Base-by-base conservation (phyloP, 305 asterid species). In the Solanum chacoense region DNA sequence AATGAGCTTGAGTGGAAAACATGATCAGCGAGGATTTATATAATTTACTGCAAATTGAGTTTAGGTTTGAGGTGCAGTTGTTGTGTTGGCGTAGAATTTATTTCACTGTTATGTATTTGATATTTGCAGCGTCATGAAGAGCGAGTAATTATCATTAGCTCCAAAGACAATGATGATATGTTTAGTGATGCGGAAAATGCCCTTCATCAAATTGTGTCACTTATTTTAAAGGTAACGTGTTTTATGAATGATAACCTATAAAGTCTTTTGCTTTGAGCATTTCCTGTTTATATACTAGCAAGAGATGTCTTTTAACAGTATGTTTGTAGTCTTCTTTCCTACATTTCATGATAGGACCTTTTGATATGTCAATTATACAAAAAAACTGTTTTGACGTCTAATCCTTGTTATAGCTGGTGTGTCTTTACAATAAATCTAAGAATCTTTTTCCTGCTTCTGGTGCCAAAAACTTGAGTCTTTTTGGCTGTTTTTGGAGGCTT, bases 181-280 rank as follows among this genome's bases (percentile, higher is more conserved):
- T 94, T 93, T 89, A 95, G 95, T 88, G 99, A 97, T 90, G 98
- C 99, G 18, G 99, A 97, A 91, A 92, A 93, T 90, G 99, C 99
- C 67, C 99, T 97, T 92, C 99, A 94, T 91, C 98, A 94, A 90
- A 94, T 97, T 83, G 97, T 95, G 89, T 93, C 91, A 89, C 91
- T 96, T 91, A 94, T 96, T 78, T 98, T 97, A 87, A 92, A 93
- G 99, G 99, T 95, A 90, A 89, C 79, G 16, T 89, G 88, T 38
- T 40, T 74, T 89, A 20, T 45, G 26, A 78, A 12, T 32, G 50
- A 34, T 28, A 31, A 83, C 87, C 11, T 83, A 50, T 26, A 3
- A 31, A 31, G 42, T 83, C 11, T 31, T 83, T 50, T 83, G n/a
- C 87, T 20, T 20, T 18, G 38, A 50, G 67, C 29, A 29, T 50